phyloP scores from a whole-genome alignment of 78 protist genomes.

The Polysphondylium violaceum region DNA sequence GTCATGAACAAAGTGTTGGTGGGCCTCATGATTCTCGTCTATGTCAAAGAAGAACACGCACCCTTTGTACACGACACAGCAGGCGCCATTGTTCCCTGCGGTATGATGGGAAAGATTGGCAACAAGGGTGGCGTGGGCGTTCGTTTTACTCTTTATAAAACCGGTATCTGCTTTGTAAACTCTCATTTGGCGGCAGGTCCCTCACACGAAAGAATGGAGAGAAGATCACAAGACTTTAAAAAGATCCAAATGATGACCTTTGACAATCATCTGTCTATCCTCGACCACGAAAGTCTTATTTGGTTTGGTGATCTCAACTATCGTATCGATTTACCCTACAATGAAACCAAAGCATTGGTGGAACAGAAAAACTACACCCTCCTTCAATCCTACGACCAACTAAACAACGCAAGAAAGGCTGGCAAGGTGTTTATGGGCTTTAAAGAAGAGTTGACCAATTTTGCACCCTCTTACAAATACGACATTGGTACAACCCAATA shows the following conservation, averaged over 20 bases:
- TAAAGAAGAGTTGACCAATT: conserved; percentile 83
- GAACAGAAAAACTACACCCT: conserved; percentile 21
- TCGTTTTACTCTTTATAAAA: conserved; percentile 50
- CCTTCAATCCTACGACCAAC: conserved; percentile 32
- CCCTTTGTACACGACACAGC: conserved; percentile 20
- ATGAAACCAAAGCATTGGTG: conserved; percentile 8
- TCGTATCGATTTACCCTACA: conserved; percentile 51
- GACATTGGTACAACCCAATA: conserved; percentile 85
- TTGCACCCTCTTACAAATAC: conserved; percentile 96
- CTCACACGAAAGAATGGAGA: conserved; percentile 62
- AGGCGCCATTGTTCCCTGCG: conserved; percentile 65
- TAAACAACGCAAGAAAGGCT: conserved; percentile 33
- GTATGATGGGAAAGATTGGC: conserved; percentile 79
- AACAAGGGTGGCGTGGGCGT: conserved; percentile 71
- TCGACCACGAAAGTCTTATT: conserved; percentile 63
- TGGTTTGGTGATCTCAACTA: conserved; percentile 78
- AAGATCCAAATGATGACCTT: conserved; percentile 69
- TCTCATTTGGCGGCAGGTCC: conserved; percentile 74
- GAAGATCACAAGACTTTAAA: conserved; percentile 61
- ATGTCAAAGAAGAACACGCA: conserved; percentile 65
- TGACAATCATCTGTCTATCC: conserved; percentile 32
- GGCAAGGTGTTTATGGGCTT: conserved; percentile 80
- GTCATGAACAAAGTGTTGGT: conserved; percentile 67
- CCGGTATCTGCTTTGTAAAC: conserved; percentile 71
- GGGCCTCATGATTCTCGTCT: conserved; percentile 58